phyloP scores from a whole-genome alignment of 1,284 basidiomycete species.

The Cerioporus squamosus region DNA sequence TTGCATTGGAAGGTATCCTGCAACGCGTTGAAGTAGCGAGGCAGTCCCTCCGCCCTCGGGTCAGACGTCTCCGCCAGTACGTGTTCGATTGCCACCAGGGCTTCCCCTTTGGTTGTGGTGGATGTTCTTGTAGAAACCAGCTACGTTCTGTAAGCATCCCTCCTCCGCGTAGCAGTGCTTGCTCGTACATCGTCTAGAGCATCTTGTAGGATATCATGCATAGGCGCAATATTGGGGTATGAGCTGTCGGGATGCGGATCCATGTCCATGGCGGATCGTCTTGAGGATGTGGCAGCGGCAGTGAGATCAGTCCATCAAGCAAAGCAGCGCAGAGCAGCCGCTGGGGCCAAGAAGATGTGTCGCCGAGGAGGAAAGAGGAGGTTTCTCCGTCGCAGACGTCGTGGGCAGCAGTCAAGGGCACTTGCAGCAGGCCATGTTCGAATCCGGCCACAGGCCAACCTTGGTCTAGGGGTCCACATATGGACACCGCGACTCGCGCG shows the following conservation, averaged over 20 bases:
- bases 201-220: conserved; percentile 57
- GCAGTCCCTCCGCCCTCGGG: conserved; percentile 38
- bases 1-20: conserved; percentile 83
- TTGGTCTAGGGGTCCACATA: conserved; percentile 20
- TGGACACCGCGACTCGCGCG: conserved; percentile 13
- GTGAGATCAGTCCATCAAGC: neutral
- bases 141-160: conserved; percentile 40
- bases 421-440: conserved; percentile 1
- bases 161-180: neutral
- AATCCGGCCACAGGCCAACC: too few species aligned
- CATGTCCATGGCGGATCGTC: too few species aligned
- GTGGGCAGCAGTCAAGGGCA: neutral
- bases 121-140: conserved; percentile 64
- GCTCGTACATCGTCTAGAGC: conserved; percentile 65
- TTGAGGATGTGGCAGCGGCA: neutral
- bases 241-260: conserved; percentile 6
- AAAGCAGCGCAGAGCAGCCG: neutral
- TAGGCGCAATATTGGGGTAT: conserved; percentile 21
- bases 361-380: neutral
- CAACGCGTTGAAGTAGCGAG: conserved; percentile 60
- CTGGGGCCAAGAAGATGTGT: neutral
- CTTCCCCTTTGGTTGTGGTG: conserved; percentile 48
- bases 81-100: conserved; percentile 60
- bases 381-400: conserved; percentile 2
- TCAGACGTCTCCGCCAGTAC: conserved; percentile 60